Evolutionary conservation across 2,329 filamentous ascomycete species (phyloP).

Genomic region (Diaporthe helianthi): DNA sequence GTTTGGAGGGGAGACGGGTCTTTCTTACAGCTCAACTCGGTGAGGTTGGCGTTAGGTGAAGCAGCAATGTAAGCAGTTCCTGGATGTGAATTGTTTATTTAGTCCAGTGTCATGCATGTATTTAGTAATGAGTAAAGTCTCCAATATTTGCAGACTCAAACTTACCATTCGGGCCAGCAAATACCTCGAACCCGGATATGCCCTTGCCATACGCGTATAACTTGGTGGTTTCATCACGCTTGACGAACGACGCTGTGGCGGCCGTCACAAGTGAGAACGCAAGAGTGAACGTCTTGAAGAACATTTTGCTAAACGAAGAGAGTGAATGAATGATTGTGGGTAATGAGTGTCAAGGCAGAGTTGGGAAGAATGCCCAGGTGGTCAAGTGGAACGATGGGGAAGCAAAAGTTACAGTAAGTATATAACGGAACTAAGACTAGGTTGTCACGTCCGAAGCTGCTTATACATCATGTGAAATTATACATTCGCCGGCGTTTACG

Average conservation of each 20-base stretch:
- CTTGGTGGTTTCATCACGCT: constrained; percentile 16
- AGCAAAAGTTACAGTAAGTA: constrained; percentile 13
- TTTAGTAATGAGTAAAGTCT: not conserved
- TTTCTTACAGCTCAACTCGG: constrained; percentile 25
- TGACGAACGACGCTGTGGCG: constrained; percentile 1
- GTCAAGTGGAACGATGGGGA: not conserved
- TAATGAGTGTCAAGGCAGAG: constrained; percentile 8
- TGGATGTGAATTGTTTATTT: not conserved
- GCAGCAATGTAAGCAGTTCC: constrained; percentile 25
- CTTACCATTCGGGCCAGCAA: constrained; percentile 20
- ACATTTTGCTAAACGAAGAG: constrained; percentile 12
- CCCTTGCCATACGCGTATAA: constrained; percentile 31
- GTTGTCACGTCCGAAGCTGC: not conserved
- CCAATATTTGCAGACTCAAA: not conserved
- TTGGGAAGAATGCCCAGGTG: not conserved
- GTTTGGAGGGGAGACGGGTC: not conserved
- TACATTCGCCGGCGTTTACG: not conserved
- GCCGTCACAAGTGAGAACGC: constrained; percentile 20
- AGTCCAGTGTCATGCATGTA: not conserved
- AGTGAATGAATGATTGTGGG: not conserved
- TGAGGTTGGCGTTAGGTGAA: constrained; percentile 13
- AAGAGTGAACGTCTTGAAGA: constrained; percentile 22
- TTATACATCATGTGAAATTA: not conserved
- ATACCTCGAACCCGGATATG: constrained; percentile 27
- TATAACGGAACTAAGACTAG: not conserved